These are phyloP conservation scores for Fusarium compactum DNA, from an alignment of 2,329 filamentous ascomycete species.

Conservation along the genomic window DNA sequence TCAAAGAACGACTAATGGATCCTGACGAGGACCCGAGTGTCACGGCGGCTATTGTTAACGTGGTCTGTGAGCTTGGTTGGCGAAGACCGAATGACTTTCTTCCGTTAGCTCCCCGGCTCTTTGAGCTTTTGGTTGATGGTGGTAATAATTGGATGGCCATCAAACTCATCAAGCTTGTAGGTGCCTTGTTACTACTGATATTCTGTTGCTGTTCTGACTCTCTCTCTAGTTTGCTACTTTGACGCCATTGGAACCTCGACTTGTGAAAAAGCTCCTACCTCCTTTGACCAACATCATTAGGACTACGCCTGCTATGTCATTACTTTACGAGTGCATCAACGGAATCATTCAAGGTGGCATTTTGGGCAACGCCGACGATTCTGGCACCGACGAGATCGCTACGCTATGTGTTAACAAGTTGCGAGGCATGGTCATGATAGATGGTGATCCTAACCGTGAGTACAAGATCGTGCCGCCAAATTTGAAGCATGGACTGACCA, in stretches of 20 bases:
- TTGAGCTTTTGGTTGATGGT: conserved; percentile 90
- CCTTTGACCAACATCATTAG: conserved; percentile 93
- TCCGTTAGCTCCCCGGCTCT: conserved; percentile 88
- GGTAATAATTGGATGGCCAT: conserved; percentile 99
- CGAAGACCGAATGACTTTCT: conserved; percentile 93
- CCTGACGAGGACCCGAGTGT: conserved; percentile 91
- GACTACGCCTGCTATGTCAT: conserved; percentile 96
- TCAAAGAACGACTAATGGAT: conserved; percentile 93
- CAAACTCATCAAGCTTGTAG: conserved; percentile 96
- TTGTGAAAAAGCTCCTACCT: conserved; percentile 90
- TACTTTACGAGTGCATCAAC: conserved; percentile 98
- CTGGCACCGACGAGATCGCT: conserved; percentile 91
- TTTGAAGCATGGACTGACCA: conserved; percentile 26
- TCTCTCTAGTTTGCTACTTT: conserved; percentile 84
- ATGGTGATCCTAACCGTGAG: conserved; percentile 93
- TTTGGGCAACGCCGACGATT: conserved; percentile 82
- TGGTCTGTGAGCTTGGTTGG: conserved; percentile 96
- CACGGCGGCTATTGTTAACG: conserved; percentile 95
- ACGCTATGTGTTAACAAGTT: conserved; percentile 92
- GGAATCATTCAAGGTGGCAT: conserved; percentile 98
- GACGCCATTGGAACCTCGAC: conserved; percentile 89
- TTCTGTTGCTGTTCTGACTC: not conserved
- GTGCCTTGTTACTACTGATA: not conserved
- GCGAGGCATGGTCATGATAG: conserved; percentile 91
- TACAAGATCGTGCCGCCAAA: conserved; percentile 27